These are phyloP conservation scores for Neovahlkampfia damariscottae DNA, from an alignment of 78 protist genomes.

Conservation along the genomic window DNA sequence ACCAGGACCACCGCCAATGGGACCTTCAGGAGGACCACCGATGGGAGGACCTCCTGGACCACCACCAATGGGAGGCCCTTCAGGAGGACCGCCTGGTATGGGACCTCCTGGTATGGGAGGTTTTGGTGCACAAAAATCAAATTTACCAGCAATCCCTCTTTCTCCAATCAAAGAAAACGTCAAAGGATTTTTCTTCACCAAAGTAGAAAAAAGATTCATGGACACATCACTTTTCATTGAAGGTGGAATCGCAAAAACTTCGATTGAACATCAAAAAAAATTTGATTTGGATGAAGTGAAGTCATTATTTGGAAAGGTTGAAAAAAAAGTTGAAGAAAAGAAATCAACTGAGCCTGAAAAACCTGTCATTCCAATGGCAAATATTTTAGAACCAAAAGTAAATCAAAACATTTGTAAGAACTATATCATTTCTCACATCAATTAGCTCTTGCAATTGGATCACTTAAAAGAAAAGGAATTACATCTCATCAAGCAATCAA, in stretches of 20 bases:
- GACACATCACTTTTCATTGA: background rate
- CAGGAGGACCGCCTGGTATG: no score
- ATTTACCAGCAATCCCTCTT: no score
- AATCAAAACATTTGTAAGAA: no score
- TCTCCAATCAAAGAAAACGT: background rate
- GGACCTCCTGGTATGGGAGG: no score
- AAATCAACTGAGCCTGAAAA: background rate
- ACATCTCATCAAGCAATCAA: background rate
- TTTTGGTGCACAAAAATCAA: no score
- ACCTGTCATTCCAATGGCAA: background rate
- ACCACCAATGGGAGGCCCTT: no score
- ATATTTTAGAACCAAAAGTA: background rate
- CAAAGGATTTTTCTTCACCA: background rate
- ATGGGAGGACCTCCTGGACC: background rate
- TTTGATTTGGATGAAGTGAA: background rate
- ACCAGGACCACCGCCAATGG: constrained; percentile 1
- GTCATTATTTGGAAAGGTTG: background rate
- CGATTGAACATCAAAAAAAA: background rate
- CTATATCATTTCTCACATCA: no score
- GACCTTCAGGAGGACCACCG: background rate
- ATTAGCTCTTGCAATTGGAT: no score
- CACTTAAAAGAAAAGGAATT: background rate
- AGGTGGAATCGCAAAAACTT: background rate
- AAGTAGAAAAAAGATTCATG: background rate
- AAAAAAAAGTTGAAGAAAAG: background rate